Evolutionary conservation across 345 rosid genomes (phyloP).

Genomic region (Durio zibethinus): DNA sequence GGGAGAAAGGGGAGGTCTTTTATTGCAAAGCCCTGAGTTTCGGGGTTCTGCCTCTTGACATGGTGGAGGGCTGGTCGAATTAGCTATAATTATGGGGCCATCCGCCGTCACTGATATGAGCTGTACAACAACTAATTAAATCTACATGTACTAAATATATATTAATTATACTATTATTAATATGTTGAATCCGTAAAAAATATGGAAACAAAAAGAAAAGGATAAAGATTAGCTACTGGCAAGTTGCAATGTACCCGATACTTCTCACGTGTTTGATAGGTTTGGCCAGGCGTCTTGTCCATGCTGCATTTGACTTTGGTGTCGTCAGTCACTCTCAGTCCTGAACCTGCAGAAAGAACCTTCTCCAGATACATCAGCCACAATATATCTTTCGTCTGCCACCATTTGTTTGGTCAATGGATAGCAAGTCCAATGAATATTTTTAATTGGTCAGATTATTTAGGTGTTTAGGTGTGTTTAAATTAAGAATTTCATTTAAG

Average conservation of each 20-base stretch:
- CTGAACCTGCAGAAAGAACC: too few relatives aligned
- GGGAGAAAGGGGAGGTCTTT: not conserved
- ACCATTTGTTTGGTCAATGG: conserved; percentile 5
- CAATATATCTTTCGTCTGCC: not conserved
- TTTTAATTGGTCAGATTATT: not conserved
- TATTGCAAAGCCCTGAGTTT: not conserved
- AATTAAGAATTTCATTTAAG: not conserved
- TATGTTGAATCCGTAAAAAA: too few relatives aligned
- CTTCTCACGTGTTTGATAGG: conserved; percentile 31
- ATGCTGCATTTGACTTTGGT: conserved; percentile 15
- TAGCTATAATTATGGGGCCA: conserved; percentile 8
- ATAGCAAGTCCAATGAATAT: not conserved
- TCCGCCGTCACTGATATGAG: not conserved
- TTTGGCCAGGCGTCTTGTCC: conserved; percentile 17
- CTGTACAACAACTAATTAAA: not conserved
- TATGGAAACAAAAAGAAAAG: too few relatives aligned
- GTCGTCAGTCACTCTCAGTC: too few relatives aligned
- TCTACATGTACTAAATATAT: too few relatives aligned
- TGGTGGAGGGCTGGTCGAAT: too few relatives aligned
- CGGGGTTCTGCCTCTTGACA: not conserved
- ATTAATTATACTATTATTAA: too few relatives aligned
- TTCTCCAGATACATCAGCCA: not conserved
- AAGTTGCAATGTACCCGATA: conserved; percentile 40
- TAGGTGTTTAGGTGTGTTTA: not conserved
- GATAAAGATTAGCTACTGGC: not conserved